Percentiles rank a stretch among this genome's conserved stretches.
Evolutionary conservation across 768 basidiomycete genomes (phyloP).

Genomic region (Paxillus ammoniavirescens): DNA sequence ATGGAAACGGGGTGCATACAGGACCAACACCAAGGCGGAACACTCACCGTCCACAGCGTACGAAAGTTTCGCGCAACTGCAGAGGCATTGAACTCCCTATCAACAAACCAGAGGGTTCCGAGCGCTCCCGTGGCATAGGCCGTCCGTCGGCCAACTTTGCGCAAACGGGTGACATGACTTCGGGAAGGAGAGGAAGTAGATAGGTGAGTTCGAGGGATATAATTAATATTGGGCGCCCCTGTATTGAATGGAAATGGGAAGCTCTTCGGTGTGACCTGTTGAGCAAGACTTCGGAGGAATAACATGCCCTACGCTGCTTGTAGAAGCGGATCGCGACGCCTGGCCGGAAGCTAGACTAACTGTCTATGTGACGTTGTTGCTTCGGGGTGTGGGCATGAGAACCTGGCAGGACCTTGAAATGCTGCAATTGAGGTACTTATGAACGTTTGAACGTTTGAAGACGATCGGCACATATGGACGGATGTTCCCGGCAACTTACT

Average conservation of each 20-base stretch:
- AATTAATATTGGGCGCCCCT: background rate
- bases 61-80: slow-evolving; percentile 46
- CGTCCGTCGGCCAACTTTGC: slow-evolving; percentile 18
- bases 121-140: slow-evolving; percentile 26
- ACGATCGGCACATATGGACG: too few species aligned
- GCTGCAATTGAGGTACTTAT: too few species aligned
- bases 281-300: background rate
- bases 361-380: background rate
- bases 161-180: slow-evolving; percentile 4
- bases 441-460: too few species aligned
- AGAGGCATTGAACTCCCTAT: slow-evolving; percentile 47
- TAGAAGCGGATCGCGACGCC: background rate
- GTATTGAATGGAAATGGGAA: background rate
- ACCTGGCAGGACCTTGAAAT: background rate
- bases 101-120: slow-evolving; percentile 36
- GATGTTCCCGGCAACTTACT: too few species aligned
- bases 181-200: background rate
- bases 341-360: background rate
- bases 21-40: background rate
- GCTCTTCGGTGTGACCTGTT: background rate
- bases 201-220: background rate
- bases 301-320: background rate
- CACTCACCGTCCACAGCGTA: slow-evolving; percentile 49
- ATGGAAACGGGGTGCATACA: background rate
- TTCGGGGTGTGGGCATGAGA: background rate